phyloP scores from a whole-genome alignment of 1,284 basidiomycete species.

The Gymnopus androsaceus region DNA sequence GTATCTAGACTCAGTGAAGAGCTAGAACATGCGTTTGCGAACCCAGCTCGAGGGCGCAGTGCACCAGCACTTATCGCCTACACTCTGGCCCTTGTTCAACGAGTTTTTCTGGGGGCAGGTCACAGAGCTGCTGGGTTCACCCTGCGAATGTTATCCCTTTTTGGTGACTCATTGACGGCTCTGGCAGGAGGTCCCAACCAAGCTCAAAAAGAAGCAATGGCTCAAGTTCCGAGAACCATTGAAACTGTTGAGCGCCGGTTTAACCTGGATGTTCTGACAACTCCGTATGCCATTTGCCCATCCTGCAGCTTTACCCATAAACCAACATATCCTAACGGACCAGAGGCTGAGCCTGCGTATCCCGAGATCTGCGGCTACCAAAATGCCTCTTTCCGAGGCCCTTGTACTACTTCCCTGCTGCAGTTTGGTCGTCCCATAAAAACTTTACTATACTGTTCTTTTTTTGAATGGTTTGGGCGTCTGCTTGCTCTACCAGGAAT shows the following conservation, averaged over 20 bases:
- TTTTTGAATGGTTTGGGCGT: constrained; percentile 10
- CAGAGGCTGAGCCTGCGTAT: not conserved
- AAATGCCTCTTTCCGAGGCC: not conserved
- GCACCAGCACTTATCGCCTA: constrained; percentile 6
- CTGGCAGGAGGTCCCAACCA: constrained; percentile 1
- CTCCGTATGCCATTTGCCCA: constrained; percentile 4
- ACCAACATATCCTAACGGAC: not conserved
- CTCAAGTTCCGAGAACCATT: not conserved
- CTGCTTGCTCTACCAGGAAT: constrained; percentile 9
- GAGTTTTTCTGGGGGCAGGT: constrained; percentile 1
- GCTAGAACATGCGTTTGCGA: not conserved
- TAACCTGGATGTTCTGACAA: not conserved
- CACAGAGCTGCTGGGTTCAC: constrained; percentile 4
- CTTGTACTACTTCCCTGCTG: not conserved
- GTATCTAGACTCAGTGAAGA: not conserved
- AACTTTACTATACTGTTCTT: constrained; percentile 9
- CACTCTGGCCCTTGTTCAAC: constrained; percentile 1
- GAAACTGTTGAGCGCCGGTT: not conserved
- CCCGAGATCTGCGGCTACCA: not conserved
- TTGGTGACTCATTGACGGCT: not conserved
- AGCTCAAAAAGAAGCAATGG: not conserved
- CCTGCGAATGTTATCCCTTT: constrained; percentile 2
- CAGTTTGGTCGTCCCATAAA: not conserved
- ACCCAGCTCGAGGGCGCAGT: not conserved
- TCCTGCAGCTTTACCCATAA: not conserved